These are phyloP conservation scores for Dendrothele bispora DNA, from an alignment of 768 basidiomycete genomes.

Conservation along the genomic window DNA sequence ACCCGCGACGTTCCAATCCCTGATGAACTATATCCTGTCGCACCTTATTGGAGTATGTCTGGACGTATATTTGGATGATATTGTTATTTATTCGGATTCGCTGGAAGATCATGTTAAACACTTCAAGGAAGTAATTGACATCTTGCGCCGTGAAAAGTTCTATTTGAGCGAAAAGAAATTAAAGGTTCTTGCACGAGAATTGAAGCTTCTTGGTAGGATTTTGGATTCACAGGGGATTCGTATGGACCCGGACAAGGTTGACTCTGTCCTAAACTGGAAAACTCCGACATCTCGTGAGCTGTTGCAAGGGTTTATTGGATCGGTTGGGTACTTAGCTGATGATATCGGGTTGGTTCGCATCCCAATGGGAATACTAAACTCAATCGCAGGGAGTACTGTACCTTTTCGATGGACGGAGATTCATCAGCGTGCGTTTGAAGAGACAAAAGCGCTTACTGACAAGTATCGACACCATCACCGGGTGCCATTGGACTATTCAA, in stretches of 20 bases:
- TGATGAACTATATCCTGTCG: too few species aligned
- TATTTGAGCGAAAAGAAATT: slow-evolving; percentile 37
- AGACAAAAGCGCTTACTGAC: slow-evolving; percentile 26
- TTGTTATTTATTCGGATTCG: slow-evolving; percentile 42
- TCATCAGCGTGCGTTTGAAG: slow-evolving; percentile 33
- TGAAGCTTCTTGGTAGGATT: slow-evolving; percentile 33
- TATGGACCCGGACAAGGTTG: slow-evolving; percentile 47
- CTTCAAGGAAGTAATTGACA: slow-evolving; percentile 29
- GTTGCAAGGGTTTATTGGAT: slow-evolving; percentile 32
- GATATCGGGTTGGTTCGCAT: slow-evolving; percentile 31
- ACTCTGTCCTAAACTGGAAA: slow-evolving; percentile 33
- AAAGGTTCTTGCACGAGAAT: slow-evolving; percentile 23
- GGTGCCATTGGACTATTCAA: slow-evolving; percentile 10
- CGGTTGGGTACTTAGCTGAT: slow-evolving; percentile 29
- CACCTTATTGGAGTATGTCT: too few species aligned
- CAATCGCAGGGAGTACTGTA: slow-evolving; percentile 19
- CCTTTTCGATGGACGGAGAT: slow-evolving; percentile 28
- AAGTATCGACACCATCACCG: slow-evolving; percentile 1
- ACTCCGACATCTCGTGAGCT: slow-evolving; percentile 31
- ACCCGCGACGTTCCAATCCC: too few species aligned
- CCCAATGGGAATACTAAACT: slow-evolving; percentile 34
- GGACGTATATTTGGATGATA: slow-evolving; percentile 32
- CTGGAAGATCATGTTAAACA: slow-evolving; percentile 33
- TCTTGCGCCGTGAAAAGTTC: slow-evolving; percentile 30
- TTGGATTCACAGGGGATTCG: slow-evolving; percentile 36